These are phyloP conservation scores for Tremellales sp. DNA, from an alignment of 1,284 basidiomycete species.

Conservation along the genomic window DNA sequence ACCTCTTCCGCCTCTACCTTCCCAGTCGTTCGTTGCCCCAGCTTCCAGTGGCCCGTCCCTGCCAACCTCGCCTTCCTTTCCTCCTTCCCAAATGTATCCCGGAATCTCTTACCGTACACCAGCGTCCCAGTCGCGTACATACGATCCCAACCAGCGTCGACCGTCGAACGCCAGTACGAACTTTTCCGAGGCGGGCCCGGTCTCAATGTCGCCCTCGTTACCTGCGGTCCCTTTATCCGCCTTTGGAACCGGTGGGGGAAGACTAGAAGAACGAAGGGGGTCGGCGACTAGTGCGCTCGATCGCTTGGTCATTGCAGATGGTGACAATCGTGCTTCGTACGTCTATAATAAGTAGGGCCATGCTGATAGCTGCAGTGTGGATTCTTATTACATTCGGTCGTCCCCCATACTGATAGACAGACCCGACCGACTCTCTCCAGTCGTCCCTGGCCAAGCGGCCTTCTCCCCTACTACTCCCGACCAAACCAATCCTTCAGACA, in stretches of 20 bases:
- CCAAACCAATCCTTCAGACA: constrained; percentile 63
- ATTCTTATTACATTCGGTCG: constrained; percentile 26
- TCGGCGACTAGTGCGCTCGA: neutral
- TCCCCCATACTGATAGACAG: constrained; percentile 8
- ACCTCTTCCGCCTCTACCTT: constrained; percentile 7
- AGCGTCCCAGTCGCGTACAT: no score
- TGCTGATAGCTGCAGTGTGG: constrained; percentile 22
- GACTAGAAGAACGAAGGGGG: neutral
- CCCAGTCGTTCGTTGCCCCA: neutral
- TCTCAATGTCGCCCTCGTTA: constrained; percentile 10
- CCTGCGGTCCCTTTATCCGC: constrained; percentile 16
- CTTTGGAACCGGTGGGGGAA: constrained; percentile 9
- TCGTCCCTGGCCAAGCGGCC: constrained; percentile 6
- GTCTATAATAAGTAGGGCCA: constrained; percentile 4
- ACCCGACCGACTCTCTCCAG: constrained; percentile 8
- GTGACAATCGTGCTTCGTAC: constrained; percentile 25
- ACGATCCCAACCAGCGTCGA: constrained; percentile 1
- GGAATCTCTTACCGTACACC: no score
- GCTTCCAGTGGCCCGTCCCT: neutral
- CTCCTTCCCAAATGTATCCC: no score
- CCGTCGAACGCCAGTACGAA: neutral
- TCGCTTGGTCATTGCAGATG: constrained; percentile 5
- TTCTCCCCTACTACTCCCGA: constrained; percentile 36
- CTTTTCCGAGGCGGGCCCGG: no score
- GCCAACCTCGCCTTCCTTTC: constrained; percentile 12